Percentiles rank a stretch among this genome's conserved stretches.
These are phyloP conservation scores for Hylodesmum podocarpum DNA, from an alignment of 306 rosid species.

Conservation along the genomic window DNA sequence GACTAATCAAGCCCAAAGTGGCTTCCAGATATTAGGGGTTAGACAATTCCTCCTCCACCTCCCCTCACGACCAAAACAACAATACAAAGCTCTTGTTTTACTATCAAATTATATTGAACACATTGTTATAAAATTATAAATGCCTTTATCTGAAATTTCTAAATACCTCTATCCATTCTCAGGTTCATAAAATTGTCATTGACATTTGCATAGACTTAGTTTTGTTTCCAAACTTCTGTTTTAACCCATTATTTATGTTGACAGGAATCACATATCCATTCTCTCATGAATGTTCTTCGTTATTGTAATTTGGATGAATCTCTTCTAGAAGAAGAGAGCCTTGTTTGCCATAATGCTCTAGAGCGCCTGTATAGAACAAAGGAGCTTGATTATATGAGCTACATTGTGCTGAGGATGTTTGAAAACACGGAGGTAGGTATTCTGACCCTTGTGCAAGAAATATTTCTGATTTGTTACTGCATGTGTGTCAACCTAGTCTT, in stretches of 20 bases:
- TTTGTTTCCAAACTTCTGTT: constrained; percentile 4
- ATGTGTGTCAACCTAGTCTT: background rate
- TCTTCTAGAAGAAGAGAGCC: constrained; percentile 88
- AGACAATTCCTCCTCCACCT: no score
- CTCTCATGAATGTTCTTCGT: constrained; percentile 94
- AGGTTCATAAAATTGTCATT: background rate
- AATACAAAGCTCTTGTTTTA: background rate
- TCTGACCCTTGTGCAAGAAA: constrained; percentile 7
- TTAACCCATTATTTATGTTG: constrained; percentile 10
- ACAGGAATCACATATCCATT: constrained; percentile 98
- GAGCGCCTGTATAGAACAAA: constrained; percentile 78
- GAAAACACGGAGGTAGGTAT: constrained; percentile 83
- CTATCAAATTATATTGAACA: background rate
- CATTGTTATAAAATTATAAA: background rate
- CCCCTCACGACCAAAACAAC: no score
- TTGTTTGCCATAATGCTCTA: constrained; percentile 65
- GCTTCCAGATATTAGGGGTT: background rate
- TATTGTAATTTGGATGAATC: constrained; percentile 95
- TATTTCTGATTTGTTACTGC: background rate
- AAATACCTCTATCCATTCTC: background rate
- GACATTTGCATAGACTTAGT: background rate
- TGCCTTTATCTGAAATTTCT: constrained; percentile 1
- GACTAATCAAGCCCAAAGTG: background rate
- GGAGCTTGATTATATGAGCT: constrained; percentile 98
- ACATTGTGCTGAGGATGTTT: constrained; percentile 89